These are phyloP conservation scores for Trametes cinnabarina DNA, from an alignment of 768 basidiomycete genomes.

Conservation along the genomic window DNA sequence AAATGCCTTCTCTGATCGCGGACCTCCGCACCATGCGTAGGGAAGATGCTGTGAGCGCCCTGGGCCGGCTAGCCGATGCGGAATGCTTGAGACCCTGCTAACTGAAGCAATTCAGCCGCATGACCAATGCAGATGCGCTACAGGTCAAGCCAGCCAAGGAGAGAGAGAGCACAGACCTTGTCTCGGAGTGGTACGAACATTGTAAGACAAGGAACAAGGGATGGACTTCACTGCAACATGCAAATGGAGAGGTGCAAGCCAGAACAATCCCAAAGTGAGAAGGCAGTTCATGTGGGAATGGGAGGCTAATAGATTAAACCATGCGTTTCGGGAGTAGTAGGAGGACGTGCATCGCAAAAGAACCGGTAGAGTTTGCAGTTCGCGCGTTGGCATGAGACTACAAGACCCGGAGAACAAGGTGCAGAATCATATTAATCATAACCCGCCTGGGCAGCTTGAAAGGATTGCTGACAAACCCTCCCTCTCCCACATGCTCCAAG, in stretches of 20 bases:
- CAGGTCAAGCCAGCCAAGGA: background rate
- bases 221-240: background rate
- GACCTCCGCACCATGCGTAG: constrained; percentile 3
- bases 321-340: constrained; percentile 12
- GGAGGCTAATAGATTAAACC: constrained; percentile 9
- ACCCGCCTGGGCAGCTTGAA: constrained; percentile 10
- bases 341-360: background rate
- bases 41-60: background rate
- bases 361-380: background rate
- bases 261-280: constrained; percentile 4
- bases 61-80: constrained; percentile 5
- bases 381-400: background rate
- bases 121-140: background rate
- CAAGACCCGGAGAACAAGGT: constrained; percentile 3
- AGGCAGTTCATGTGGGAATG: constrained; percentile 1
- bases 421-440: background rate
- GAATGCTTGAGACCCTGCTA: background rate
- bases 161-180: background rate
- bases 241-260: constrained; percentile 1
- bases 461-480: constrained; percentile 14
- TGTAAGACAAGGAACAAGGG: background rate
- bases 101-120: background rate
- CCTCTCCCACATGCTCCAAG: constrained; percentile 8
- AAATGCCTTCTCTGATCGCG: constrained; percentile 15
- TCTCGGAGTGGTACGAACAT: background rate